phyloP scores from a whole-genome alignment of 257 asterid genomes.

The Solanum medicagineum region DNA sequence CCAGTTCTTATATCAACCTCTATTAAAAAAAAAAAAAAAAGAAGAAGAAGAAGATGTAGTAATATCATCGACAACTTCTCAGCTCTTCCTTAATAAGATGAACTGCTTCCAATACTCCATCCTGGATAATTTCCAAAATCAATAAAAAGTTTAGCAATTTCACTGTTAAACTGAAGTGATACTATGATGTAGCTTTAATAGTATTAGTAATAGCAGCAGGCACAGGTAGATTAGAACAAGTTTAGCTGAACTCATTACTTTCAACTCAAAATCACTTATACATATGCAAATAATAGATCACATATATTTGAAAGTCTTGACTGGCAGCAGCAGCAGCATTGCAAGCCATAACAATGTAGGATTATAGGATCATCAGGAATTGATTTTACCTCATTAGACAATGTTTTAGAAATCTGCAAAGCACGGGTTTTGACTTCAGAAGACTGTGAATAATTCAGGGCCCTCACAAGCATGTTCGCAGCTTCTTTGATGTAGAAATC shows the following conservation, averaged over 20 bases:
- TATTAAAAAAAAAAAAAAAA: background rate
- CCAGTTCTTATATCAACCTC: background rate
- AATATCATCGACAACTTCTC: background rate
- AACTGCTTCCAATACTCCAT: conserved; percentile 72
- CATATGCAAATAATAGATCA: background rate
- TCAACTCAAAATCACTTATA: background rate
- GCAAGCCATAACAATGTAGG: no score
- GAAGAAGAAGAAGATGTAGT: background rate
- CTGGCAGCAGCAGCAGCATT: background rate
- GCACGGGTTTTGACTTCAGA: conserved; percentile 45
- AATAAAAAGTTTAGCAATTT: background rate
- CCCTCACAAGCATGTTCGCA: conserved; percentile 37
- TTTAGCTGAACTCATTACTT: background rate
- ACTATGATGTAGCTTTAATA: background rate
- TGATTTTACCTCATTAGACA: conserved; percentile 55
- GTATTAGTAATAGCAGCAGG: background rate
- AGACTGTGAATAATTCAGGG: conserved; percentile 38
- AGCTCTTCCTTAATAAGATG: conserved; percentile 49
- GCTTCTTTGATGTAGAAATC: conserved; percentile 34
- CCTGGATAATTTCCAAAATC: conserved; percentile 28
- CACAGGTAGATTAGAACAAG: background rate
- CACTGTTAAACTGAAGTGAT: background rate
- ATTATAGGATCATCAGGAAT: background rate
- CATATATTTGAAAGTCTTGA: background rate
- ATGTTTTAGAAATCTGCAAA: conserved; percentile 36